Conservation (phyloP, 306 rosid genomes). For the Lagenaria siceraria region DNA sequence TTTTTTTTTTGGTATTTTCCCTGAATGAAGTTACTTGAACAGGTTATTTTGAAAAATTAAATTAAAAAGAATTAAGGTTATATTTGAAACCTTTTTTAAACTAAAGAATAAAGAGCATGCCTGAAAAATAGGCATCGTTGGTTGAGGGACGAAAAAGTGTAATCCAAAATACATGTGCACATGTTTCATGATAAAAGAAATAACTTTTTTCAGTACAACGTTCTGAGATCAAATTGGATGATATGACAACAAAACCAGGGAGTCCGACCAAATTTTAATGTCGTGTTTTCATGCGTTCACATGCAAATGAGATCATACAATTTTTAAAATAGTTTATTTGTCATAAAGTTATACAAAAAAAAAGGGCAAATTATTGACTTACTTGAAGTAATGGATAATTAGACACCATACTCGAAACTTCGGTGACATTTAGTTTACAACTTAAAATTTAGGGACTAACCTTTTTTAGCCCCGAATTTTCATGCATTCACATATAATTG, state of each 20-base stretch:
- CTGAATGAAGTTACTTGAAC: not conserved
- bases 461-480: slow-evolving; percentile 38
- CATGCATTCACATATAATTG: slow-evolving; percentile 37
- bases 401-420: not conserved
- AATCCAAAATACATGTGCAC: not conserved
- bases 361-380: not conserved
- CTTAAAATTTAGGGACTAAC: slow-evolving; percentile 22
- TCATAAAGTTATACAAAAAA: not conserved
- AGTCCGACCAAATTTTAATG: not conserved
- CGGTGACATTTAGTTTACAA: not conserved
- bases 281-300: not conserved
- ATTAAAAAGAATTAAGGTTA: not conserved
- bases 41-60: not conserved
- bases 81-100: not conserved
- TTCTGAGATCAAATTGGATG: not conserved
- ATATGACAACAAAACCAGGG: not conserved
- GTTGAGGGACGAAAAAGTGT: not conserved
- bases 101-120: not conserved
- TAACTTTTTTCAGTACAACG: not conserved
- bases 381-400: not conserved
- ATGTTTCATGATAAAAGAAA: not conserved
- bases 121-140: not conserved
- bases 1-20: not conserved
- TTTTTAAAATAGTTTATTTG: not conserved
- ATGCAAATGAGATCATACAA: not conserved